Evolutionary conservation across 352 stramenopile genomes (phyloP), one percentile per base, ranked within the genome.

Genomic region (Pythium phragmiticola): DNA sequence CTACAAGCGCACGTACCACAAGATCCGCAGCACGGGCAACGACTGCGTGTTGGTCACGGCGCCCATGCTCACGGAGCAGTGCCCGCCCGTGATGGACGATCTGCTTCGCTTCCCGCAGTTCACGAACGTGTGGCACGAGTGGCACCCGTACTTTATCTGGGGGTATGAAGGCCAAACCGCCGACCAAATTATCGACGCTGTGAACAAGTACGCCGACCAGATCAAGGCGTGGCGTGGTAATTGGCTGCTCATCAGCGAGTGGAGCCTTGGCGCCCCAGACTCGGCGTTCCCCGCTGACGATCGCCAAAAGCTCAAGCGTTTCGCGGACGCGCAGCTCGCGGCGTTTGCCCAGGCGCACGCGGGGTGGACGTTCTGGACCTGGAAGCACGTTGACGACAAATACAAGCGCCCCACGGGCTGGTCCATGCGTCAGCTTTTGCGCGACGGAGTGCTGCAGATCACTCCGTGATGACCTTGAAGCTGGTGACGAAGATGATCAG

Each of bases 321-420:
- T 92, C 26, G 87, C 78, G 0, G 62, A 74, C 19, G 77, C 80
- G 0, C 82, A 91, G 63, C 70, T 92, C 6, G 57, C 81, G 23
- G 76, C 76, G 0, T 89, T 92, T 43, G 65, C 64, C 30, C 64
- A 78, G 7, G 85, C 85, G 17, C 81, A 92, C 52, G 76, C 79
- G 3, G 86, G 86, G n/a, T 95, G 84, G 84, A 84, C 87, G 28
- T 95, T 95, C 73, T 95, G 87, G 87, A 89, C 73, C 37, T 95
- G 87, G 87, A 77, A 79, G 33, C 84, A 94, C 49, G 80, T 78
- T 3, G 86, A 93, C 60, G 84, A 93, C 56, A 64, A 68, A 53
- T 71, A 85, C 58, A 63, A 61, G 12, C 68, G 65, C 4, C 68
- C 76, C 30, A 79, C 80, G 37, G 82, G 79, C 0, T 95, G 87